phyloP scores from a whole-genome alignment of 2,329 filamentous ascomycete species.

The Aspergillus sp. region DNA sequence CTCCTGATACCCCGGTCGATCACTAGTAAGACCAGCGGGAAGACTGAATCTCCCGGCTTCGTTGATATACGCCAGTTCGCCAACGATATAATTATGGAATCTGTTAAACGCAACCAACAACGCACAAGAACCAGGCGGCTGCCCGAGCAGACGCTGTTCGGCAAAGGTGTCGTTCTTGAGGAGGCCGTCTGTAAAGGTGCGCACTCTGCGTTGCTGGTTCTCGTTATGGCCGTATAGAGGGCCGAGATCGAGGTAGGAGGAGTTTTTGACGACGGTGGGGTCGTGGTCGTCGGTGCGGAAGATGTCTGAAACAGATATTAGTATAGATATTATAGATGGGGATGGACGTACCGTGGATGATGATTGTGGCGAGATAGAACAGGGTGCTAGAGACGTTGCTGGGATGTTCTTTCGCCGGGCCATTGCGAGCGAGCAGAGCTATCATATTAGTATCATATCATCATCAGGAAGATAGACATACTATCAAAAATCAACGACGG shows the following conservation, averaged over 20 bases:
- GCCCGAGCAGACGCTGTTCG: constrained; percentile 26
- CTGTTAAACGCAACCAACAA: constrained; percentile 34
- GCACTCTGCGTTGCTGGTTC: constrained; percentile 29
- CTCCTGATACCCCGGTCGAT: constrained; percentile 18
- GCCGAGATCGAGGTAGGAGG: constrained; percentile 46
- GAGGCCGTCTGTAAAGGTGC: constrained; percentile 32
- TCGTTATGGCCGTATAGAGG: constrained; percentile 40
- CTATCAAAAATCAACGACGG: constrained; percentile 6
- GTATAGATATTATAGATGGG: too few species aligned
- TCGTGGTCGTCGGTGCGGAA: constrained; percentile 28
- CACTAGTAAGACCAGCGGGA: constrained; percentile 2
- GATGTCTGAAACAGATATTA: constrained; percentile 26
- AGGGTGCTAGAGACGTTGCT: constrained; percentile 44
- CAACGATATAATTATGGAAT: constrained; percentile 37
- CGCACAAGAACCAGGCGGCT: constrained; percentile 30
- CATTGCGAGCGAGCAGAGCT: too few species aligned
- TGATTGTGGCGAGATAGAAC: constrained; percentile 48
- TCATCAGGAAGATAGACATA: too few species aligned
- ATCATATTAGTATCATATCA: too few species aligned
- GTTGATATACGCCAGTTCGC: constrained; percentile 38
- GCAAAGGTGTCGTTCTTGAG: constrained; percentile 36
- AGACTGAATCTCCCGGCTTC: constrained; percentile 28
- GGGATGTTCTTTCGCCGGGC: constrained; percentile 26
- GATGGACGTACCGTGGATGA: constrained; percentile 41
- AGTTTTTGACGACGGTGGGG: constrained; percentile 33